Evolutionary conservation across 805 yeast genomes (phyloP), one percentile per base, ranked within the genome.

Genomic region (Monosporozyma solicola): DNA sequence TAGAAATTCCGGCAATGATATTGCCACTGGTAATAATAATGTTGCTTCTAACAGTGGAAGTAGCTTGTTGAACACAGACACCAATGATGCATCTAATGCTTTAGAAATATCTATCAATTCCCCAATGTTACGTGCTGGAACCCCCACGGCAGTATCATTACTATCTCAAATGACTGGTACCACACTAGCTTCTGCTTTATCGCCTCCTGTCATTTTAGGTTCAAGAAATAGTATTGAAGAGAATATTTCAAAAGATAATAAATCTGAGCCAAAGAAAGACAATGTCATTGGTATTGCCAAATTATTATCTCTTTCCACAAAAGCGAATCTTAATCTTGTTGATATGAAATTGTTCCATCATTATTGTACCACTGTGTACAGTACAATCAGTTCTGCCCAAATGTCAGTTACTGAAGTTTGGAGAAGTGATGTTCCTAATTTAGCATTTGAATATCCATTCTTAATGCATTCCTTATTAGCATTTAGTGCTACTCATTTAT

Each of bases 391-490:
- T 0, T 89, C 84, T 1, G 95, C 97, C 0, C 96, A 96, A 2
- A 88, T 91, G 35, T 85, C 92, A 33, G 95, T 85, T 57, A 60
- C 65, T 1, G 80, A 84, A 57, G 85, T 91, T 41, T 92, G 97
- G 97, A 80, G 83, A 51, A 82, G 80, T 50, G 95, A 88, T 59
- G 89, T 92, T 25, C 97, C 97, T 0, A 80, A 83, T 72, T 73
- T 91, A 54, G 96, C 97, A 5, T 89, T 91, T 70, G 80, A 84
- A 53, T 84, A 84, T 65, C 96, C 96, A 15, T 90, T 88, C 62
- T 73, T 92, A 59, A 89, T 92, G 97, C 97, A 92, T 65, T 84
- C 95, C 0, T 76, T 92, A 13, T 73, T 92, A 51, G 96, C 96
- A 27, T 87, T 92, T 62, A 83, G 95, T 53, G 97, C 97, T 1